These are phyloP conservation scores for Mycena galopus DNA, from an alignment of 768 basidiomycete species.

Conservation along the genomic window DNA sequence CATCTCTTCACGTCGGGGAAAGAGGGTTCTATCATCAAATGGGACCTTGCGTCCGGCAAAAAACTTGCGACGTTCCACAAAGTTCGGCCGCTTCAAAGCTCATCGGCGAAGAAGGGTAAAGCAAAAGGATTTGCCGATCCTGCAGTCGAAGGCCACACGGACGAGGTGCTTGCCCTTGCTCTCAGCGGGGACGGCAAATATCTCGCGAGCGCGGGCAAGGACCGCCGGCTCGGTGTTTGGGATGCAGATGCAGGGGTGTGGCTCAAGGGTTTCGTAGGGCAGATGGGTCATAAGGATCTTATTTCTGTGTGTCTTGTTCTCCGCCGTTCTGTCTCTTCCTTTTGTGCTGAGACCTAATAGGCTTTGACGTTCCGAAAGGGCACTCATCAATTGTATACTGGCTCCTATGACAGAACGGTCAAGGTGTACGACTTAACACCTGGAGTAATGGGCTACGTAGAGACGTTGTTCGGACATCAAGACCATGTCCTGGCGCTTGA, in stretches of 20 bases:
- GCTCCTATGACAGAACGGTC: conserved; percentile 88
- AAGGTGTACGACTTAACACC: conserved; percentile 85
- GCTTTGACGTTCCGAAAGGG: conserved; percentile 82
- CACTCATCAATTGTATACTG: conserved; percentile 80
- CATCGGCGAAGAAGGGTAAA: conserved; percentile 65
- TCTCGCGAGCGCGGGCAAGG: conserved; percentile 89
- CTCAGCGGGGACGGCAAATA: conserved; percentile 88
- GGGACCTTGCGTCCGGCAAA: conserved; percentile 79
- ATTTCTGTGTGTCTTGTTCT: conserved; percentile 48
- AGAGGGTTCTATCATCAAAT: conserved; percentile 90
- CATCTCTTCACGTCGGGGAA: conserved; percentile 93
- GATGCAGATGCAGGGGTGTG: conserved; percentile 80
- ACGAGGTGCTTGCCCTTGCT: conserved; percentile 87
- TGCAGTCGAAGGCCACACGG: conserved; percentile 81
- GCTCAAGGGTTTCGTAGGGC: conserved; percentile 86
- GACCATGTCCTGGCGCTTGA: conserved; percentile 86
- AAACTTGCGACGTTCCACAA: conserved; percentile 73
- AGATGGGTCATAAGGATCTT: conserved; percentile 69
- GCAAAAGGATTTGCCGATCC: conserved; percentile 63
- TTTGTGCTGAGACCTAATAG: conserved; percentile 51
- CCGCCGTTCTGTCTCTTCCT: conserved; percentile 4
- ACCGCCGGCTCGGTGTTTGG: conserved; percentile 89
- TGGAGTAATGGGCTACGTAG: conserved; percentile 90
- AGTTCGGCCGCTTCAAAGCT: conserved; percentile 52
- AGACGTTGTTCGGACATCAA: conserved; percentile 98